Conservation (phyloP, 2,329 filamentous ascomycete genomes). For the Aspergillus oerlinghausenensis region DNA sequence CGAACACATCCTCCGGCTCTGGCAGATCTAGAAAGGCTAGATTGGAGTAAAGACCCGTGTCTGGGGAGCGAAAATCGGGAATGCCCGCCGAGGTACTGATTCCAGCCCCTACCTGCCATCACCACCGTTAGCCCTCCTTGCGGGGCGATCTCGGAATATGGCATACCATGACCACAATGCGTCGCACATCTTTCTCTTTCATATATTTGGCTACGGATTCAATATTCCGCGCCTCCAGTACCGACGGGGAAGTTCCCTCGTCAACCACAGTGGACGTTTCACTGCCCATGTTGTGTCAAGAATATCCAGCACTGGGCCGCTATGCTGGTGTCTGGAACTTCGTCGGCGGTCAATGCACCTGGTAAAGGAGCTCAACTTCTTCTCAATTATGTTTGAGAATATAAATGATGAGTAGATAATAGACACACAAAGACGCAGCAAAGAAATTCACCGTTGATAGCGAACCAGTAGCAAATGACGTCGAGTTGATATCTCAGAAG, state of each 20-base stretch:
- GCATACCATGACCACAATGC: constrained; percentile 73
- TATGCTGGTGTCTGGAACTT: constrained; percentile 18
- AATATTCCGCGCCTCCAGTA: constrained; percentile 64
- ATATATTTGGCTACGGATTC: constrained; percentile 77
- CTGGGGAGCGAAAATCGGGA: constrained; percentile 89
- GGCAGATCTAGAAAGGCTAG: constrained; percentile 80
- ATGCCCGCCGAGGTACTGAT: constrained; percentile 60
- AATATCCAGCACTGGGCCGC: constrained; percentile 13
- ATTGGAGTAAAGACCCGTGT: constrained; percentile 91
- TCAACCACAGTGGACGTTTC: constrained; percentile 67
- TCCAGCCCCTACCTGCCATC: constrained; percentile 68
- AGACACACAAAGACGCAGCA: not conserved
- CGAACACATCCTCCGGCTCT: constrained; percentile 88
- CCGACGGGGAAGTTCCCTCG: constrained; percentile 59
- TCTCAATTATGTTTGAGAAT: not conserved
- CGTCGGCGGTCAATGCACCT: constrained; percentile 19
- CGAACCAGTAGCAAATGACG: not conserved
- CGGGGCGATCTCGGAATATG: constrained; percentile 2
- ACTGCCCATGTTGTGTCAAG: constrained; percentile 66
- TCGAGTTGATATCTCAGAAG: not conserved
- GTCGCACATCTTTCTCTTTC: constrained; percentile 59
- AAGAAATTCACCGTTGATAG: not conserved
- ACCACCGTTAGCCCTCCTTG: not conserved
- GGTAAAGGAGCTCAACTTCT: not conserved
- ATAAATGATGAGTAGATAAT: not conserved